These are phyloP conservation scores for Passalora sequoiae DNA, from an alignment of 2,329 filamentous ascomycete species.

Conservation along the genomic window DNA sequence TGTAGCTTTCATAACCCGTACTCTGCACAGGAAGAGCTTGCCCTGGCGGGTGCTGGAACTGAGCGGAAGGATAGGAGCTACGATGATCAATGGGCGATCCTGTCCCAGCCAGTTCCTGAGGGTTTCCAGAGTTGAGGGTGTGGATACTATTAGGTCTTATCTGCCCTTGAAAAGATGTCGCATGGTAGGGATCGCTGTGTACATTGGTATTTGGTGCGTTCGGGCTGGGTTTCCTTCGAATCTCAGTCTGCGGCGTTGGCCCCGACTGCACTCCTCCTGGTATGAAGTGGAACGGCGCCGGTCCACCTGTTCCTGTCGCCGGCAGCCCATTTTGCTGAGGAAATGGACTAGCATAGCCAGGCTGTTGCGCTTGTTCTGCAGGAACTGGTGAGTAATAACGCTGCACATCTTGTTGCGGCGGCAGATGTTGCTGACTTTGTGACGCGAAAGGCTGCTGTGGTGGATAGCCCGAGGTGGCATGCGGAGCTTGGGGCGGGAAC, in stretches of 20 bases:
- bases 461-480: constrained; percentile 26
- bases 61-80: constrained; percentile 35
- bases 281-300: constrained; percentile 36
- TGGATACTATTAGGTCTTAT: constrained; percentile 37
- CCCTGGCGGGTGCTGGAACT: constrained; percentile 25
- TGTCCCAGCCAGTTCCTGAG: constrained; percentile 46
- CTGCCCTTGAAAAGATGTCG: constrained; percentile 32
- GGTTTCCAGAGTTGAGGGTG: constrained; percentile 36
- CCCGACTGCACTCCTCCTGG: constrained; percentile 29
- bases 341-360: constrained; percentile 24
- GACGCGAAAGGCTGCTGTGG: constrained; percentile 30
- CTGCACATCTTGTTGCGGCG: constrained; percentile 33
- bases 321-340: constrained; percentile 24
- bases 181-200: constrained; percentile 38
- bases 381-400: constrained; percentile 37
- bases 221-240: constrained; percentile 24
- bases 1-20: constrained; percentile 22
- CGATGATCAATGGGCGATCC: constrained; percentile 45
- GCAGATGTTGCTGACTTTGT: constrained; percentile 26
- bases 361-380: constrained; percentile 27
- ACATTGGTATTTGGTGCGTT: constrained; percentile 16
- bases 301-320: constrained; percentile 16
- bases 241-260: constrained; percentile 19
- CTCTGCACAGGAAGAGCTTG: constrained; percentile 11
- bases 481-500: constrained; percentile 32